phyloP scores from a whole-genome alignment of 768 basidiomycete species.

The Candolleomyces aberdarensis region DNA sequence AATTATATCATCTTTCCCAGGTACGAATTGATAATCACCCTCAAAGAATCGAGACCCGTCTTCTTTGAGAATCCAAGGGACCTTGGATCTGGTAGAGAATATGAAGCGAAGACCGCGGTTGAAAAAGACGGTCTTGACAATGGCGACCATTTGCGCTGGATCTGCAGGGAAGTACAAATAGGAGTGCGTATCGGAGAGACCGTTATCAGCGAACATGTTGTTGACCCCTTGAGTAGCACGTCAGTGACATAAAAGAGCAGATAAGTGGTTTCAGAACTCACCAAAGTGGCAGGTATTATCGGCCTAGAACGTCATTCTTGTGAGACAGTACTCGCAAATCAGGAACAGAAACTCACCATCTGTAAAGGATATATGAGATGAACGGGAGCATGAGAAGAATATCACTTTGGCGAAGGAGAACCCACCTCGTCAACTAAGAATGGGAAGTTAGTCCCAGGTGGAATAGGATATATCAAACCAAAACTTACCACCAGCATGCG shows the following conservation, averaged over 20 bases:
- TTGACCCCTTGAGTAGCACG: conserved; percentile 73
- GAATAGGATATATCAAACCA: background rate
- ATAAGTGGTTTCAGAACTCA: conserved; percentile 3
- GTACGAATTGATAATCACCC: conserved; percentile 71
- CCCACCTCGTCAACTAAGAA: conserved; percentile 58
- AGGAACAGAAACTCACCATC: conserved; percentile 22
- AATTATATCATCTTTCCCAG: conserved; percentile 84
- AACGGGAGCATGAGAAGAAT: background rate
- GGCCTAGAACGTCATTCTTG: conserved; percentile 25
- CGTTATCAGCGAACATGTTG: conserved; percentile 86
- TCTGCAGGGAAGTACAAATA: conserved; percentile 90
- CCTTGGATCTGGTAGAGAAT: conserved; percentile 88
- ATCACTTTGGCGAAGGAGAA: conserved; percentile 1
- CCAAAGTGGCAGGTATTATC: conserved; percentile 50
- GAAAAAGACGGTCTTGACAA: conserved; percentile 79
- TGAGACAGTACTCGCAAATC: conserved; percentile 4
- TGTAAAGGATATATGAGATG: conserved; percentile 9
- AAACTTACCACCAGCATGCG: conserved; percentile 74
- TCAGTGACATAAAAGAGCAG: conserved; percentile 19
- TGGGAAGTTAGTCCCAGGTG: conserved; percentile 2
- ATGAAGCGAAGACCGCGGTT: conserved; percentile 79
- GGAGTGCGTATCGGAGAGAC: conserved; percentile 74
- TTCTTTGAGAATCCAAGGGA: conserved; percentile 80
- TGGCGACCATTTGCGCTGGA: conserved; percentile 72
- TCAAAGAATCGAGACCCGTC: conserved; percentile 70